phyloP scores from a whole-genome alignment of 139 green algal species.

The Penium margaritaceum region DNA sequence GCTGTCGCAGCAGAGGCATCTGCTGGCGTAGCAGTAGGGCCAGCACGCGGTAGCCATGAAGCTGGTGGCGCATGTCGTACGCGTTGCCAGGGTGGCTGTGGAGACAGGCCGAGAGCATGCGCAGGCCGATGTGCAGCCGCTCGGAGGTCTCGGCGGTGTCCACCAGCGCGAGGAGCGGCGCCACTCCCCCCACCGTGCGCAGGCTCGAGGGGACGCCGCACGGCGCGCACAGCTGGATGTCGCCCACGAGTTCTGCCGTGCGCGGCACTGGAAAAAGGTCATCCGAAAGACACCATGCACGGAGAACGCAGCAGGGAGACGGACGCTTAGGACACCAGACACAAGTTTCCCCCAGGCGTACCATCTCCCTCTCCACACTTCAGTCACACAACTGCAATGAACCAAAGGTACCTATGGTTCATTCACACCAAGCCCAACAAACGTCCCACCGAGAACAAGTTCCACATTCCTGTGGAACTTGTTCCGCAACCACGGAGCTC shows the following conservation, averaged over 20 bases:
- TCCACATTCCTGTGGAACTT: too few species aligned
- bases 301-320: too few species aligned
- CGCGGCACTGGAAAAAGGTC: too few species aligned
- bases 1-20: neutral
- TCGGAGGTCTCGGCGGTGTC: constrained; percentile 10
- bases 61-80: constrained; percentile 11
- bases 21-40: constrained; percentile 21
- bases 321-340: too few species aligned
- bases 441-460: too few species aligned
- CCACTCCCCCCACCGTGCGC: constrained; percentile 29
- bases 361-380: too few species aligned
- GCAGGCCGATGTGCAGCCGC: constrained; percentile 6
- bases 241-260: constrained; percentile 9
- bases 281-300: too few species aligned
- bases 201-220: constrained; percentile 17
- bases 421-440: too few species aligned
- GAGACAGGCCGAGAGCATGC: constrained; percentile 5
- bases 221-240: constrained; percentile 29
- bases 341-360: too few species aligned
- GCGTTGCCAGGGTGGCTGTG: constrained; percentile 11
- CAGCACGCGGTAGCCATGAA: constrained; percentile 34
- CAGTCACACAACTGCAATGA: too few species aligned
- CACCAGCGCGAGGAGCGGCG: constrained; percentile 34
- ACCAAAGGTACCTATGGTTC: too few species aligned
- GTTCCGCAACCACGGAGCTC: too few species aligned